Percentiles rank a stretch among this genome's conserved stretches.
Conservation (phyloP, 2,329 filamentous ascomycete genomes). For the Ceratocystis destructans region DNA sequence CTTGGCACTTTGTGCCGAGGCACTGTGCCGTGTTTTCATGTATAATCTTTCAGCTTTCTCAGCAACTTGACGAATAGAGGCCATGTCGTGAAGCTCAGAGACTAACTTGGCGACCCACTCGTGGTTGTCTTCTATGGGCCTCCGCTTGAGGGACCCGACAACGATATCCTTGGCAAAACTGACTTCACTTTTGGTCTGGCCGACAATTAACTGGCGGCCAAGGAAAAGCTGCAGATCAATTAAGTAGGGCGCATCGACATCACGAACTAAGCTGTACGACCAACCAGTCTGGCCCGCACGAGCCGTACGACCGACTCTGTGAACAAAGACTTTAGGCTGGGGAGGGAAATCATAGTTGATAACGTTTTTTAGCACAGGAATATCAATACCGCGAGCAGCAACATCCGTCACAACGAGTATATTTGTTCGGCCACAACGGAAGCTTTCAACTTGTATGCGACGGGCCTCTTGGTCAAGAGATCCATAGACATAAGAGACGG, state of each 20-base stretch:
- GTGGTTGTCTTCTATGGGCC: constrained; percentile 57
- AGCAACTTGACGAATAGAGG: constrained; percentile 56
- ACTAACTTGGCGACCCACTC: constrained; percentile 77
- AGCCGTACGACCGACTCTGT: constrained; percentile 89
- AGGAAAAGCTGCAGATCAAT: constrained; percentile 91
- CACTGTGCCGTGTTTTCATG: constrained; percentile 74
- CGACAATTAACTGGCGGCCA: constrained; percentile 66
- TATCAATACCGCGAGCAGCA: constrained; percentile 93
- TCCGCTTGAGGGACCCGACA: constrained; percentile 60
- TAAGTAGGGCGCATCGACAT: constrained; percentile 80
- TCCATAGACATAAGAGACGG: constrained; percentile 88
- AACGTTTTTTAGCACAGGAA: constrained; percentile 87
- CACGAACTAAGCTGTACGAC: constrained; percentile 84
- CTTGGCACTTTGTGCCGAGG: constrained; percentile 80
- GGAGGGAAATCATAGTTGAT: constrained; percentile 98
- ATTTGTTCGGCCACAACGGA: constrained; percentile 69
- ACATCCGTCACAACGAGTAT: constrained; percentile 95
- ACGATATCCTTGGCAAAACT: constrained; percentile 76
- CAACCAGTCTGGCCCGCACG: constrained; percentile 85
- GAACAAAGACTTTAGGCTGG: constrained; percentile 91
- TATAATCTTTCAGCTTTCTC: constrained; percentile 88
- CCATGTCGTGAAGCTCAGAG: constrained; percentile 60
- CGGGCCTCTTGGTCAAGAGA: constrained; percentile 87
- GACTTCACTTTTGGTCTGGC: constrained; percentile 46
- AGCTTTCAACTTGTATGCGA: constrained; percentile 82